A percentile compares a stretch with the other conserved stretches of the same genome.
Conservation (phyloP, 148 eudicot genomes). For the Suaeda aralocaspica region DNA sequence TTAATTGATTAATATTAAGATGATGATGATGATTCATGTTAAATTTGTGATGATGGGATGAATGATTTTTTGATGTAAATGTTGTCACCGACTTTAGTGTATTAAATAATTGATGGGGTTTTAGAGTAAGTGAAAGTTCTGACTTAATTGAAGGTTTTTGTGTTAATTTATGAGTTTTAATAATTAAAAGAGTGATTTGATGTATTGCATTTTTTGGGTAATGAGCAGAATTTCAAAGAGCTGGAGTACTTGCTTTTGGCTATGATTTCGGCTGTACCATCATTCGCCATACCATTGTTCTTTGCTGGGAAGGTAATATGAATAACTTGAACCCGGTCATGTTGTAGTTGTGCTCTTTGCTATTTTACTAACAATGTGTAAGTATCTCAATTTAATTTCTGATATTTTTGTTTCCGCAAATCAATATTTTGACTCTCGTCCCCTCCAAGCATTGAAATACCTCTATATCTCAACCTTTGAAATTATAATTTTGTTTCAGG, state of each 20-base stretch:
- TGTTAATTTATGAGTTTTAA: not conserved
- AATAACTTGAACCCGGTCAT: not conserved
- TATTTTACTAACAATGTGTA: not conserved
- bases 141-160: not conserved
- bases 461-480: not conserved
- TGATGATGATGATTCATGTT: too few relatives aligned
- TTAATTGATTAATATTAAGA: too few relatives aligned
- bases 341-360: not conserved
- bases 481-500: slow-evolving; percentile 43
- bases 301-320: slow-evolving; percentile 69
- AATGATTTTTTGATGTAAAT: too few relatives aligned
- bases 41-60: too few relatives aligned
- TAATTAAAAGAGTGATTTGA: slow-evolving; percentile 4
- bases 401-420: not conserved
- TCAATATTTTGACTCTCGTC: not conserved
- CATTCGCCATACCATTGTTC: slow-evolving; percentile 74
- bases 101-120: not conserved
- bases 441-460: not conserved
- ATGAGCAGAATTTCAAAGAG: slow-evolving; percentile 77
- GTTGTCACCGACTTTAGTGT: too few relatives aligned
- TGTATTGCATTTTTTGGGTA: slow-evolving; percentile 17
- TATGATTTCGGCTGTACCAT: slow-evolving; percentile 79
- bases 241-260: slow-evolving; percentile 82
- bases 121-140: not conserved
- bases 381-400: not conserved